Conservation (phyloP, 257 asterid genomes). For the Ligustrum vulgare region DNA sequence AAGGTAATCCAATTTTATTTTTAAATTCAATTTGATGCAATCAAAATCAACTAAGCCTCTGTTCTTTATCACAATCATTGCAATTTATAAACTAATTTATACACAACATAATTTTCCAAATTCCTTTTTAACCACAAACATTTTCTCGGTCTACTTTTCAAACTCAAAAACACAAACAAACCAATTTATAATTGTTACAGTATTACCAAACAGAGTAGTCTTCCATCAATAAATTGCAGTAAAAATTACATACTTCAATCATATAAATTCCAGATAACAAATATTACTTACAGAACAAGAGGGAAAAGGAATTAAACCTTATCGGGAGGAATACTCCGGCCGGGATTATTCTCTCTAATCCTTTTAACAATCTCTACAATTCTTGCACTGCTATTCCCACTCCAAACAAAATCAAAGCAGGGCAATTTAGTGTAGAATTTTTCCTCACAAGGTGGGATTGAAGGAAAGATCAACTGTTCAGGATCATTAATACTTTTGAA, state of each 20-base stretch:
- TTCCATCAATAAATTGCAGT: neutral
- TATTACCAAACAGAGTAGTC: no score
- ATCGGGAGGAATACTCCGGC: conserved; percentile 53
- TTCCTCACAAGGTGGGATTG: conserved; percentile 79
- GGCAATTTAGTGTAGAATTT: conserved; percentile 52
- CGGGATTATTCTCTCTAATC: conserved; percentile 74
- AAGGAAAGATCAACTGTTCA: conserved; percentile 48
- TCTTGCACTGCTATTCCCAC: conserved; percentile 63
- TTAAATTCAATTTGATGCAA: neutral
- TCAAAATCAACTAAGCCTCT: neutral
- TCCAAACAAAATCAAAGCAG: conserved; percentile 88
- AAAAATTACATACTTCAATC: neutral
- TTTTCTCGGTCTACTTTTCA: no score
- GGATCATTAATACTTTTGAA: conserved; percentile 49
- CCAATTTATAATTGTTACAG: no score
- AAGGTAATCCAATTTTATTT: neutral
- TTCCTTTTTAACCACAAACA: no score
- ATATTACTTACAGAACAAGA: neutral
- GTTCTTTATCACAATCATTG: no score
- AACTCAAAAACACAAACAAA: no score
- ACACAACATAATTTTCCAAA: no score
- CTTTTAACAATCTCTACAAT: conserved; percentile 50
- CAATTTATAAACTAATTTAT: no score
- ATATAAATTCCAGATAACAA: neutral
- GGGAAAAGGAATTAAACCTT: conserved; percentile 40